Conservation (phyloP, 2,329 filamentous ascomycete species). For the Colletotrichum destructivum region DNA sequence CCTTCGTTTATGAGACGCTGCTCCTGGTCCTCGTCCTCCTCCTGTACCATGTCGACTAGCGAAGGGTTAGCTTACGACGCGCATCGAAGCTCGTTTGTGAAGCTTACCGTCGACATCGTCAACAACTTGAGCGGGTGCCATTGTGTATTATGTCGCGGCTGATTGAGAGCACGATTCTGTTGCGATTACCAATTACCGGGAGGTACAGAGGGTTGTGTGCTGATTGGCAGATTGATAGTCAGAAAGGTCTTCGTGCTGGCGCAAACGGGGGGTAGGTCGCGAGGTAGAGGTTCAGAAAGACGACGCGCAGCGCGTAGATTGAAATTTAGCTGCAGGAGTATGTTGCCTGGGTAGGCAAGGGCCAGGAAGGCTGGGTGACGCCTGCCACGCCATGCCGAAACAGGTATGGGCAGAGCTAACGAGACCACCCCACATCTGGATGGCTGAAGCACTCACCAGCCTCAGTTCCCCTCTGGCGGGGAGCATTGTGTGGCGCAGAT, state of each 20-base stretch:
- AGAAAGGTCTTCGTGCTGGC: conserved; percentile 34
- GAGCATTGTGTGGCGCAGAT: conserved; percentile 17
- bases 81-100: conserved; percentile 10
- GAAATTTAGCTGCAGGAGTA: conserved; percentile 34
- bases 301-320: conserved; percentile 42
- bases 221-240: conserved; percentile 9
- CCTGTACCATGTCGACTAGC: conserved; percentile 68
- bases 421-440: conserved; percentile 18
- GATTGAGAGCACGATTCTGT: not conserved
- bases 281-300: conserved; percentile 23
- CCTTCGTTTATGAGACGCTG: conserved; percentile 96
- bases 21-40: conserved; percentile 80
- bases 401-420: not conserved
- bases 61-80: conserved; percentile 41
- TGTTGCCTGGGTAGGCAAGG: conserved; percentile 13
- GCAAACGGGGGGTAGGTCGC: conserved; percentile 33
- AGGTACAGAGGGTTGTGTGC: conserved; percentile 7
- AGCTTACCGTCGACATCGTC: conserved; percentile 65
- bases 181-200: not conserved
- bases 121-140: conserved; percentile 64
- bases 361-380: conserved; percentile 22
- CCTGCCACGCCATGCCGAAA: conserved; percentile 22
- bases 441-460: conserved; percentile 6
- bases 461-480: conserved; percentile 4
- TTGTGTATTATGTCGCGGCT: conserved; percentile 43